Evolutionary conservation across 139 green algal genomes (phyloP).

Genomic region (Edaphochlamys debaryana): DNA sequence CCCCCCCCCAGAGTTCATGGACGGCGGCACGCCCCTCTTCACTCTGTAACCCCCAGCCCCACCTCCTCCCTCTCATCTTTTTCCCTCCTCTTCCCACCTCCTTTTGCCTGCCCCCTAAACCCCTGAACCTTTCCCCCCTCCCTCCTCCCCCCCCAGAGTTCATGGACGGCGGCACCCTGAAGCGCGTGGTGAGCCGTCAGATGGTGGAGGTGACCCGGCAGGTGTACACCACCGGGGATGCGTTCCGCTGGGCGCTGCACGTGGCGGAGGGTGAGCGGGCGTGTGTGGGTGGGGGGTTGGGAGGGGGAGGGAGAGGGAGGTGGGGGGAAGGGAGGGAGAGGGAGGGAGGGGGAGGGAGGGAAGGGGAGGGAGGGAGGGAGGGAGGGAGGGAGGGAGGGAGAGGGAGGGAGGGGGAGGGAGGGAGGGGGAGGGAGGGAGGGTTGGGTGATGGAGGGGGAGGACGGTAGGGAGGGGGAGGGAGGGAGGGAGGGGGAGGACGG

Average conservation of each 20-base stretch:
- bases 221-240: not conserved
- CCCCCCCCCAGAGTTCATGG: conserved; percentile 11
- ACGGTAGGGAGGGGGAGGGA: conserved; percentile 10
- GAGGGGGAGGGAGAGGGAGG: no score
- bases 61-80: no score
- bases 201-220: not conserved
- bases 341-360: no score
- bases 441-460: no score
- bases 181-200: not conserved
- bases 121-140: not conserved
- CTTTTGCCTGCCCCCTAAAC: no score
- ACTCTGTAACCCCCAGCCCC: no score
- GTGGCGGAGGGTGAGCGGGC: conserved; percentile 6
- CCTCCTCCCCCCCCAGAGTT: conserved; percentile 3
- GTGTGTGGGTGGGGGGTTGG: not conserved
- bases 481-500: not conserved
- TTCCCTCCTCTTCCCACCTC: no score
- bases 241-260: not conserved
- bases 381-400: not conserved
- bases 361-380: no score
- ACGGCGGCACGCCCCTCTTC: no score
- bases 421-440: no score
- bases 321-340: no score
- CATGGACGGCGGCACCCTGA: conserved; percentile 37
- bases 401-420: not conserved